A percentile compares a stretch with the other conserved stretches of the same genome.
These are phyloP conservation scores for Xylaria sp. DNA, from an alignment of 2,329 filamentous ascomycete genomes.

Conservation along the genomic window DNA sequence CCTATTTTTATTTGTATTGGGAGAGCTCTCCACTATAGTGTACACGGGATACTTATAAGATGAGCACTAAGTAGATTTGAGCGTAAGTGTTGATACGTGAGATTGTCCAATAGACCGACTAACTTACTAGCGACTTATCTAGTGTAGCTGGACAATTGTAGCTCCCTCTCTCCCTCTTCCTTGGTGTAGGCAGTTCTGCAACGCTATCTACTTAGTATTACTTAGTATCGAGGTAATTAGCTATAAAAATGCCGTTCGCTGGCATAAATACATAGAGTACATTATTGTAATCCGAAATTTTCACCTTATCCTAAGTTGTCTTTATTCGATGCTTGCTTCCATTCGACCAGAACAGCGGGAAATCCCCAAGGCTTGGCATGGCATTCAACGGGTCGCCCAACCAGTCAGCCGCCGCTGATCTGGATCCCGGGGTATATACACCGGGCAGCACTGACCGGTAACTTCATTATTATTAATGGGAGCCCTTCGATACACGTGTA, in stretches of 20 bases:
- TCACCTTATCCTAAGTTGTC: slow-evolving; percentile 16
- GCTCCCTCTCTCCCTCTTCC: too few species aligned
- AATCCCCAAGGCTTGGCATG: slow-evolving; percentile 15
- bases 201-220: neutral
- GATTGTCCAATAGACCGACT: neutral
- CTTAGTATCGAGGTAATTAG: too few species aligned
- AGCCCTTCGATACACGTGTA: neutral
- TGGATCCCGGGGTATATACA: slow-evolving; percentile 1
- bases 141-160: too few species aligned
- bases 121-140: neutral
- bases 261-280: too few species aligned
- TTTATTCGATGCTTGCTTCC: slow-evolving; percentile 5
- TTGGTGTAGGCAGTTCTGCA: neutral
- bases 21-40: neutral
- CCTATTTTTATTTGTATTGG: neutral
- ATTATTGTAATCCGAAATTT: slow-evolving; percentile 2
- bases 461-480: neutral
- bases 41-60: neutral
- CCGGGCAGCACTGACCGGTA: neutral
- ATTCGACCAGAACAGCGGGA: slow-evolving; percentile 3
- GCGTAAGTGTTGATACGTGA: neutral
- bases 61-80: neutral
- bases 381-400: slow-evolving; percentile 1
- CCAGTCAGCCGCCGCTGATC: slow-evolving; percentile 7
- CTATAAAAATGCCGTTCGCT: too few species aligned